Evolutionary conservation across 768 basidiomycete species (phyloP), one percentile per base, ranked within the genome.

Genomic region (Lenzites betulinus): DNA sequence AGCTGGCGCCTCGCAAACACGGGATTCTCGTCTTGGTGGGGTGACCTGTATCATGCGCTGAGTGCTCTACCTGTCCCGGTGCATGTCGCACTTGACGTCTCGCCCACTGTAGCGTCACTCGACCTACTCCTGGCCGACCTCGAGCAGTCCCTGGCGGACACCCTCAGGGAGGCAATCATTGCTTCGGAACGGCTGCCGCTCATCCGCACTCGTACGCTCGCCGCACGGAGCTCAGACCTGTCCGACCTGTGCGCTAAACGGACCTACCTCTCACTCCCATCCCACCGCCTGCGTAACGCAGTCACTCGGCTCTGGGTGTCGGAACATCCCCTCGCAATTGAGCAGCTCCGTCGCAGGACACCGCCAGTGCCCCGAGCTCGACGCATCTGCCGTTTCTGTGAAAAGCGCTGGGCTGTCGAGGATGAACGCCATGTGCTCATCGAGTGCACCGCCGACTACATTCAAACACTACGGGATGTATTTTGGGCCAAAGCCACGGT

Each of bases 301-400:
- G 30, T 67, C 1, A 59, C 60, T 15, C 39, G 53, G 3, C 42
- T 69, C 4, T 22, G 64, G 5, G 22, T 58, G 3, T 60, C 62
- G 1, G 64, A 65, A 22, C 62, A 66, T 47, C 48, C 59, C 12
- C 53, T 69, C 2, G 66, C 62, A 23, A 46, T 67, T 6, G 68
- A 69, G 43, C 56, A 48, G 6, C 36, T 59, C 28, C 59, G 66
- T 3, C 56, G 56, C 13, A 28, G 39, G 6, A 2, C 41, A 2
- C 25, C 12, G 9, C 52, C 25, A 7, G 26, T 43, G 35, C 52
- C 52, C 1, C 39, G 52, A 25, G 38, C 16, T 12, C 30, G 22
- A 16, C 52, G 52, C 13, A 2, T 53, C 39, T 53, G 52, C 15
- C 52, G 39, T 18, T 53, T 53, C 38, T 53, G 51, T 23, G 4